Evolutionary conservation across 2,329 filamentous ascomycete genomes (phyloP), one percentile per base, ranked within the genome.

Genomic region (Acarospora socialis): DNA sequence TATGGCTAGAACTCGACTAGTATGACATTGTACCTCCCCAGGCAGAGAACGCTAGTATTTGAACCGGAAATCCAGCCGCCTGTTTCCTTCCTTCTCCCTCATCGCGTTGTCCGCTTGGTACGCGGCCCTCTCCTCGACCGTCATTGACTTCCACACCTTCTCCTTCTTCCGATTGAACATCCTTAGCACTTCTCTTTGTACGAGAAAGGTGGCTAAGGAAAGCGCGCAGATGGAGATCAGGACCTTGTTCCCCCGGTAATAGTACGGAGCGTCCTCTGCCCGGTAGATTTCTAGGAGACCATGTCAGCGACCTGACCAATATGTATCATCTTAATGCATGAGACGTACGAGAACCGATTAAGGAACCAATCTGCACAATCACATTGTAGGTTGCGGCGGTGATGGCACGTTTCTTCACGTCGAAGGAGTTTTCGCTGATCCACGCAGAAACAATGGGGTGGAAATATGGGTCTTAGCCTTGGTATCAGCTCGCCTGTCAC

Each of bases 181-280:
- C 4, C 57, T 42, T 24, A 68, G 47, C 20, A 54, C 58, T 36
- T 60, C 49, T 10, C 65, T 53, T 43, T 68, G 64, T 2, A 50
- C 54, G 19, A 73, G 16, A 28, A 74, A 73, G 1, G 63, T 43
- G 0, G 61, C 47, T 6, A 72, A 43, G 13, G 62, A 60, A 17
- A 69, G 57, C 0, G 56, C 57, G 3, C 63, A 53, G 29, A 75
- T 57, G 2, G 56, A 63, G 15, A 76, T 61, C 29, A 72, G 57
- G 3, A 72, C 63, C 15, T 57, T 66, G 51, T 75, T 75, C 6
- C 70, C 70, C 3, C 45, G 59, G 36, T 67, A 64, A 46, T 73
- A 75, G 43, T 66, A 65, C 0, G 70, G 69, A 4, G 57, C 56
- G 34, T 74, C 70, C 34, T 61, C 56, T 2, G 46, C 44, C 12